These are phyloP conservation scores for Daedaleopsis sinensis DNA, from an alignment of 768 basidiomycete genomes.

Conservation along the genomic window DNA sequence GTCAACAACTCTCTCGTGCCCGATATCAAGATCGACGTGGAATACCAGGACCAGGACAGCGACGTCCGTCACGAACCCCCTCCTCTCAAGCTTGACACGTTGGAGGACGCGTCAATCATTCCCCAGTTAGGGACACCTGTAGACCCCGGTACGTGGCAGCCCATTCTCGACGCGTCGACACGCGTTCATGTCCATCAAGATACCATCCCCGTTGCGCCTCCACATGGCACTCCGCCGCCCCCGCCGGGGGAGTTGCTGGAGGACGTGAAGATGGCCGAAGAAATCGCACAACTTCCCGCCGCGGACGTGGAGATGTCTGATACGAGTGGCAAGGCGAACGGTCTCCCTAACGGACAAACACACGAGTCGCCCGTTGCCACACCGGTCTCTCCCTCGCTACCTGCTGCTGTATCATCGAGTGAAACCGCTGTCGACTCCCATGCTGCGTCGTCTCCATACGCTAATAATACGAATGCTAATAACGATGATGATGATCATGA, in stretches of 20 bases:
- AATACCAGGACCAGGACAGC: conserved; percentile 65
- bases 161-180: conserved; percentile 24
- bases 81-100: conserved; percentile 47
- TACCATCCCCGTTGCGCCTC: conserved; percentile 46
- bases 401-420: conserved; percentile 33
- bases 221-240: conserved; percentile 49
- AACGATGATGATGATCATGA: conserved; percentile 54
- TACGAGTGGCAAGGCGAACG: conserved; percentile 28
- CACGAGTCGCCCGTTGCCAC: conserved; percentile 26
- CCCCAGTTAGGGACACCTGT: conserved; percentile 47
- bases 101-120: conserved; percentile 47
- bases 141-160: conserved; percentile 50
- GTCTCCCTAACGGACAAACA: conserved; percentile 29
- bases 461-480: conserved; percentile 34
- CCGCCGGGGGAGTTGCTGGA: conserved; percentile 47
- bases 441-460: conserved; percentile 31
- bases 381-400: conserved; percentile 27
- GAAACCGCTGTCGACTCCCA: conserved; percentile 34
- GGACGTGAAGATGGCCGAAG: conserved; percentile 64
- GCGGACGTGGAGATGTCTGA: conserved; percentile 30
- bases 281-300: conserved; percentile 20
- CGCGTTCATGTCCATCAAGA: conserved; percentile 39
- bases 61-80: conserved; percentile 67
- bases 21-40: conserved; percentile 65
- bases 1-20: conserved; percentile 50